These are phyloP conservation scores for Coemansia sp. DNA, from an alignment of 192 early-diverging fungal genomes.

Conservation along the genomic window DNA sequence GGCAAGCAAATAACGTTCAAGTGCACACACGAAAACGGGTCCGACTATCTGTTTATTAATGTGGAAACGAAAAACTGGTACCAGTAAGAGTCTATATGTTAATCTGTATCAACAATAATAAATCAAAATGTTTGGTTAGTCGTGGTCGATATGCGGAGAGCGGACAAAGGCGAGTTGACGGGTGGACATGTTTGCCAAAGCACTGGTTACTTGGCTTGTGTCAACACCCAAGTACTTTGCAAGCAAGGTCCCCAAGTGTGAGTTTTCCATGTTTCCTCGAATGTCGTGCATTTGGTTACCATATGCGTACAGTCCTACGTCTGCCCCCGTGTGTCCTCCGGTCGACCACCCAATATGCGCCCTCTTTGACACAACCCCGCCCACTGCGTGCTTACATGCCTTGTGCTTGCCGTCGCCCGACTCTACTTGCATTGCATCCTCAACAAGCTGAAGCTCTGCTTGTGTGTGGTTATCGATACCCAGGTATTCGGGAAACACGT, in stretches of 20 bases:
- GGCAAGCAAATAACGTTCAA: not conserved
- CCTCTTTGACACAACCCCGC: slow-evolving; percentile 27
- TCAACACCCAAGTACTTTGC: slow-evolving; percentile 57
- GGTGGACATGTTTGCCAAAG: slow-evolving; percentile 18
- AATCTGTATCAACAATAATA: not conserved
- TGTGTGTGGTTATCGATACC: slow-evolving; percentile 38
- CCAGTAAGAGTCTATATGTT: too few relatives aligned
- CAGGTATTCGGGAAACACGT: slow-evolving; percentile 22
- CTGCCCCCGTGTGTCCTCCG: slow-evolving; percentile 87
- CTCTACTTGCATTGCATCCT: not conserved
- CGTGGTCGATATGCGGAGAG: not conserved
- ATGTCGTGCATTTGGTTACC: slow-evolving; percentile 48
- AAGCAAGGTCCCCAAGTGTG: slow-evolving; percentile 63
- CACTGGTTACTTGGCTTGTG: slow-evolving; percentile 49
- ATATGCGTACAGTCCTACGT: slow-evolving; percentile 79
- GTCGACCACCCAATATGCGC: slow-evolving; percentile 69
- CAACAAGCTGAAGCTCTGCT: slow-evolving; percentile 16
- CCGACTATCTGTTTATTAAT: not conserved
- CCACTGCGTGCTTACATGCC: slow-evolving; percentile 24
- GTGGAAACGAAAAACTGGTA: too few relatives aligned
- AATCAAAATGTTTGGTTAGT: not conserved
- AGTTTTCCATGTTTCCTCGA: slow-evolving; percentile 68
- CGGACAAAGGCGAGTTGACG: not conserved
- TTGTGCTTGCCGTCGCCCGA: slow-evolving; percentile 1
- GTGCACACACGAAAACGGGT: not conserved